phyloP scores from a whole-genome alignment of 768 basidiomycete genomes.

The Trametes cubensis region DNA sequence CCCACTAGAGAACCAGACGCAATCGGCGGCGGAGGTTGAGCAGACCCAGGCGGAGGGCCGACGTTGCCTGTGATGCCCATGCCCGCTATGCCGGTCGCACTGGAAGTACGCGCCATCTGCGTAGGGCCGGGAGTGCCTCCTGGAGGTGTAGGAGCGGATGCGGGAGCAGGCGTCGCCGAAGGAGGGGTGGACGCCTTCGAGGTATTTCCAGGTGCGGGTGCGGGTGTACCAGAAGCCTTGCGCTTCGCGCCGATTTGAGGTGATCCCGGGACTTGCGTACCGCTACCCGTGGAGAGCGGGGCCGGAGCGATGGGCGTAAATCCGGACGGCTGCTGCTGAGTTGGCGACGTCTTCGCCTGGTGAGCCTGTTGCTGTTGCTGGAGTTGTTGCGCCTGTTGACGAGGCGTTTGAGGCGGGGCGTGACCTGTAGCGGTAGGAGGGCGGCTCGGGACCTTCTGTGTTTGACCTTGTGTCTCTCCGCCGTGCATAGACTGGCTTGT shows the following conservation, averaged over 20 bases:
- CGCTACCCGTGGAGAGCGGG: slow-evolving; percentile 7
- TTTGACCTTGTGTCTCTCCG: slow-evolving; percentile 25
- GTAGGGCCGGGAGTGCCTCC: neutral
- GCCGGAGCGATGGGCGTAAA: slow-evolving; percentile 30
- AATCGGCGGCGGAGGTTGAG: neutral
- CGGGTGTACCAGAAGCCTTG: slow-evolving; percentile 24
- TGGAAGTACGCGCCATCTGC: slow-evolving; percentile 14
- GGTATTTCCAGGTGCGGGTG: slow-evolving; percentile 1
- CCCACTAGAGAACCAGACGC: slow-evolving; percentile 30
- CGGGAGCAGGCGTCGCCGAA: neutral
- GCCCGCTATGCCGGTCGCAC: slow-evolving; percentile 19
- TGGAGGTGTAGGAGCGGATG: neutral
- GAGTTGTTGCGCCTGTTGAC: slow-evolving; percentile 29
- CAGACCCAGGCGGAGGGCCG: slow-evolving; percentile 3
- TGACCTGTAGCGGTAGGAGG: slow-evolving; percentile 33
- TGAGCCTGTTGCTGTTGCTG: slow-evolving; percentile 15
- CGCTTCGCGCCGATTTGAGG: slow-evolving; percentile 27
- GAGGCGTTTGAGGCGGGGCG: slow-evolving; percentile 31
- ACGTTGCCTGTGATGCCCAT: slow-evolving; percentile 27
- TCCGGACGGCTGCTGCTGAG: slow-evolving; percentile 17
- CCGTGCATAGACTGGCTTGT: slow-evolving; percentile 33
- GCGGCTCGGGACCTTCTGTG: slow-evolving; percentile 30
- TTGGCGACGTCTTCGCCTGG: slow-evolving; percentile 17
- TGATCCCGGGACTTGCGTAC: slow-evolving; percentile 15
- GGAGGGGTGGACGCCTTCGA: slow-evolving; percentile 7